phyloP scores from a whole-genome alignment of 257 asterid genomes.

The Leptodermis oblonga region DNA sequence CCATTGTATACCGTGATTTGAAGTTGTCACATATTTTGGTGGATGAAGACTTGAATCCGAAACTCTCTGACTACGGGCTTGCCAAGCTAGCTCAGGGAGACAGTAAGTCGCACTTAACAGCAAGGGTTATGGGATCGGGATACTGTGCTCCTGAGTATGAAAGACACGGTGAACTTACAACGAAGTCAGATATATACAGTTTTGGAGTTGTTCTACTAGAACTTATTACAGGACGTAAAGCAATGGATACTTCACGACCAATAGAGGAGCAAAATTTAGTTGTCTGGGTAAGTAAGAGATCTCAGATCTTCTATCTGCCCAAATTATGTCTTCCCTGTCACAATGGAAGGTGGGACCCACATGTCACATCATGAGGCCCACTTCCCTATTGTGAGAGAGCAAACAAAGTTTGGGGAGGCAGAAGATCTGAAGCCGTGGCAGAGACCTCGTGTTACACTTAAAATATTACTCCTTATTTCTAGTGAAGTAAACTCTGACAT shows the following conservation, averaged over 20 bases:
- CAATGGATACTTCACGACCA: slow-evolving; percentile 54
- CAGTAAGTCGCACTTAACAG: slow-evolving; percentile 39
- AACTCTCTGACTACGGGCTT: slow-evolving; percentile 72
- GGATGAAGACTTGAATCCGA: slow-evolving; percentile 51
- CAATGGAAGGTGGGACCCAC: too few relatives aligned
- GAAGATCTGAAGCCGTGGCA: too few relatives aligned
- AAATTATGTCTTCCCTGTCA: too few relatives aligned
- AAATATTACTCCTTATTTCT: not conserved
- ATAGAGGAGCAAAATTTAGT: slow-evolving; percentile 62
- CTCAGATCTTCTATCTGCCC: too few relatives aligned
- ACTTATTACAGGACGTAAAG: slow-evolving; percentile 74
- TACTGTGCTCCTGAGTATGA: slow-evolving; percentile 84
- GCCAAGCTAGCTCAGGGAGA: slow-evolving; percentile 71
- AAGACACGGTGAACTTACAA: slow-evolving; percentile 55
- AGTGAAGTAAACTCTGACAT: slow-evolving; percentile 10
- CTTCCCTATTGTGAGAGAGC: too few relatives aligned
- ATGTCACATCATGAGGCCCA: too few relatives aligned
- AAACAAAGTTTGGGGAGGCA: too few relatives aligned
- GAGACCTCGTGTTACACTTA: not conserved
- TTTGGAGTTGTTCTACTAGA: slow-evolving; percentile 76
- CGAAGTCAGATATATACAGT: slow-evolving; percentile 77
- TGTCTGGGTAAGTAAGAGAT: slow-evolving; percentile 60
- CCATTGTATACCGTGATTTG: slow-evolving; percentile 69
- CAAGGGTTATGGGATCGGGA: slow-evolving; percentile 64
- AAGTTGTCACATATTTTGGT: slow-evolving; percentile 62